Evolutionary conservation across 169 alveolate genomes (phyloP).

Genomic region (Theileria luwenshuni): DNA sequence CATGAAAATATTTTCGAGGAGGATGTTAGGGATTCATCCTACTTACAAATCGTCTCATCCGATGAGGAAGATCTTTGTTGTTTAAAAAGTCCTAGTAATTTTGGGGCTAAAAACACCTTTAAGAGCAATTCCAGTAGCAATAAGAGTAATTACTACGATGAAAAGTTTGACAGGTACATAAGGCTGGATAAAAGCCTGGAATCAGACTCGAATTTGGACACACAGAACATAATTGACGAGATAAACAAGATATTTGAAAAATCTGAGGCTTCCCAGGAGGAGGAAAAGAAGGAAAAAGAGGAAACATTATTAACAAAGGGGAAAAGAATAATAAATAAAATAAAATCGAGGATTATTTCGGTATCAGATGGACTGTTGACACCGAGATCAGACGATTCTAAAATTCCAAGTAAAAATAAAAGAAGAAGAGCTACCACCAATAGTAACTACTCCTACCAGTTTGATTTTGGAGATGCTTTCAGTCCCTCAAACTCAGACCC

Average conservation of each 20-base stretch:
- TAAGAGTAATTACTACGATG: neutral
- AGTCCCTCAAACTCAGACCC: conserved; percentile 5
- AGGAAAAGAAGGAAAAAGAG: neutral
- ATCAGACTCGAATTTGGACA: conserved; percentile 4
- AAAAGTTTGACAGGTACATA: conserved; percentile 14
- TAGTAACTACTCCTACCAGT: neutral
- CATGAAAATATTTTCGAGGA: conserved; percentile 53
- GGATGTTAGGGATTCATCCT: conserved; percentile 58
- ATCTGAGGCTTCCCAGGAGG: neutral
- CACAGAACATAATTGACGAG: conserved; percentile 19
- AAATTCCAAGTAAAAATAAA: conserved; percentile 1
- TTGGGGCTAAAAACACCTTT: neutral
- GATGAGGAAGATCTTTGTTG: conserved; percentile 50
- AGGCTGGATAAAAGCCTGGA: conserved; percentile 14
- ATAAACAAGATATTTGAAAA: conserved; percentile 18
- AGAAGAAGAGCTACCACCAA: neutral
- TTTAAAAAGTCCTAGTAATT: conserved; percentile 3
- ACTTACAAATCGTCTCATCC: conserved; percentile 35
- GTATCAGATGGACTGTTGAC: neutral
- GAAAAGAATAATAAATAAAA: neutral
- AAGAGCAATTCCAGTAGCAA: neutral
- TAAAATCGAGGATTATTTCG: neutral
- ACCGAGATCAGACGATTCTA: neutral
- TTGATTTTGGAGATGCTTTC: neutral
- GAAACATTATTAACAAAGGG: neutral